A percentile compares a stretch with the other conserved stretches of the same genome.
phyloP scores from a whole-genome alignment of 2,329 filamentous ascomycete species.

The Aspergillus tamarii region DNA sequence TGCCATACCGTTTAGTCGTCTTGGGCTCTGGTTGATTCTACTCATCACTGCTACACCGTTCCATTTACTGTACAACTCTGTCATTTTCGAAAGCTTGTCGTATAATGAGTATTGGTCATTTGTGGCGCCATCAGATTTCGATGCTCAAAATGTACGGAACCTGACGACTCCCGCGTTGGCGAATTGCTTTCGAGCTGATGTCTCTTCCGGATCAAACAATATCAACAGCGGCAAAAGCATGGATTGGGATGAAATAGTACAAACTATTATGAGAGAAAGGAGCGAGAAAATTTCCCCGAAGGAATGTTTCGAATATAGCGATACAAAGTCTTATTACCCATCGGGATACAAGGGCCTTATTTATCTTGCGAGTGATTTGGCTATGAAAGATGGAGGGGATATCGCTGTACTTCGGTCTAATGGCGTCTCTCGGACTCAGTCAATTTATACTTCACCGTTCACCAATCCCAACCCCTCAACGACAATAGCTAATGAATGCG shows the following conservation, averaged over 20 bases:
- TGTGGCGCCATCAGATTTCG: not conserved
- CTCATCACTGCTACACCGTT: not conserved
- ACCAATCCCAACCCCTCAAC: not conserved
- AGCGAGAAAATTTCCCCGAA: not conserved
- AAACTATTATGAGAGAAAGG: too few relatives aligned
- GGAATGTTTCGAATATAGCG: too few relatives aligned
- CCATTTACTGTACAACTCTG: not conserved
- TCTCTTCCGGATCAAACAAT: too few relatives aligned
- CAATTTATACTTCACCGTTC: too few relatives aligned
- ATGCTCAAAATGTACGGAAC: not conserved
- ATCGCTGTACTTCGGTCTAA: not conserved
- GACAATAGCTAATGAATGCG: not conserved
- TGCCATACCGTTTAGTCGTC: not conserved
- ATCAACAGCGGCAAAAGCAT: not conserved
- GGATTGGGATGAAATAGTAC: not conserved
- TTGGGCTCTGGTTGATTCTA: not conserved
- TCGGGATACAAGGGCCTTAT: not conserved
- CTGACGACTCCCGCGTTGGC: not conserved
- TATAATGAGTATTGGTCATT: too few relatives aligned
- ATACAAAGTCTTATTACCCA: not conserved
- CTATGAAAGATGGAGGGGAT: not conserved
- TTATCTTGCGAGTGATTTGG: not conserved
- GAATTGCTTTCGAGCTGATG: not conserved
- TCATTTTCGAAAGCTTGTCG: too few relatives aligned
- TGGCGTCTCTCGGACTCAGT: not conserved